These are phyloP conservation scores for Ilex asprella DNA, from an alignment of 257 asterid species.

Conservation along the genomic window DNA sequence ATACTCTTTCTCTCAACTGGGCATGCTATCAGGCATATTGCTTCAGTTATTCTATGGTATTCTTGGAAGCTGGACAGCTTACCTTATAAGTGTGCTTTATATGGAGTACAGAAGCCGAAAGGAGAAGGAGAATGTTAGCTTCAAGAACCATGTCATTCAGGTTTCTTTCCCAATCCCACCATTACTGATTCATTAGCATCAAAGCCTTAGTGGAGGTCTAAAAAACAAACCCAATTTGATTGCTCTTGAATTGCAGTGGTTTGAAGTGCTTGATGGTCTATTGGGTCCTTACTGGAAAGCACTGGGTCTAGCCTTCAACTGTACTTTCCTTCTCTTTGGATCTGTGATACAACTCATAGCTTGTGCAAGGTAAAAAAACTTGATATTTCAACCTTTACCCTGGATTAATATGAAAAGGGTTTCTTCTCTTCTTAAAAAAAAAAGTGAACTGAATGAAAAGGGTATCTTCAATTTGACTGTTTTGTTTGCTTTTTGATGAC, in stretches of 20 bases:
- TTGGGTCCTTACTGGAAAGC: slow-evolving; percentile 27
- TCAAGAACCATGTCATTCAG: slow-evolving; percentile 29
- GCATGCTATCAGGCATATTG: slow-evolving; percentile 21
- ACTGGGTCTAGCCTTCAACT: slow-evolving; percentile 23
- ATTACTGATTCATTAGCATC: too few relatives aligned
- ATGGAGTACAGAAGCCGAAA: slow-evolving; percentile 19
- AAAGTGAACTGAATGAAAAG: too few relatives aligned
- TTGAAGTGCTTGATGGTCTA: slow-evolving; percentile 25
- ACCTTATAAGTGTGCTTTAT: slow-evolving; percentile 21
- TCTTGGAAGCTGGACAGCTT: slow-evolving; percentile 27
- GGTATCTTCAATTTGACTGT: too few relatives aligned
- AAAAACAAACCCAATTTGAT: too few relatives aligned
- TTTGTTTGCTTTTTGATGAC: not conserved
- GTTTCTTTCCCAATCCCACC: not conserved
- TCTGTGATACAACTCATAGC: slow-evolving; percentile 26
- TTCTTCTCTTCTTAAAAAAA: too few relatives aligned
- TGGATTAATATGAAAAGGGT: too few relatives aligned
- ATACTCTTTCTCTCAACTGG: slow-evolving; percentile 25
- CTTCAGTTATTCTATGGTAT: slow-evolving; percentile 22
- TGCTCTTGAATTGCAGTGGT: slow-evolving; percentile 12
- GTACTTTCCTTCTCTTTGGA: slow-evolving; percentile 22
- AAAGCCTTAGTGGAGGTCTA: too few relatives aligned
- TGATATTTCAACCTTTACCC: too few relatives aligned
- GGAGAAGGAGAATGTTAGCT: slow-evolving; percentile 21
- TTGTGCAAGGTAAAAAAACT: slow-evolving; percentile 16